A percentile compares a stretch with the other conserved stretches of the same genome.
Evolutionary conservation across 1,139 yeast species (phyloP).

Genomic region (Suhomyces kunorum): DNA sequence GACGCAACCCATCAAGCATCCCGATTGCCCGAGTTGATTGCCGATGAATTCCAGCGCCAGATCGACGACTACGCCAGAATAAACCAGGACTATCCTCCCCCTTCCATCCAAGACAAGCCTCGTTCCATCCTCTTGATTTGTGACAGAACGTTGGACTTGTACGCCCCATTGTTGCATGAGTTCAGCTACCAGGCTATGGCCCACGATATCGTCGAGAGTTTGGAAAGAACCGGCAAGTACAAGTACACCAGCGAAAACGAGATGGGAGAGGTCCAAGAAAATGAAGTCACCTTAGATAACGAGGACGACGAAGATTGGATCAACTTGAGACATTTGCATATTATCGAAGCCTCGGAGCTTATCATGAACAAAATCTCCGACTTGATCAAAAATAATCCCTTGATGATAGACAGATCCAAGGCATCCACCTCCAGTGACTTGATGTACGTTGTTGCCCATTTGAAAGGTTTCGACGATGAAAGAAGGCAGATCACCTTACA

Average conservation of each 20-base stretch:
- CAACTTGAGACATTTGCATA: conserved; percentile 71
- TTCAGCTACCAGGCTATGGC: conserved; percentile 95
- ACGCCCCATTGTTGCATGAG: conserved; percentile 86
- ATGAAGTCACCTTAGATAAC: conserved; percentile 44
- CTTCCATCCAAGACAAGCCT: conserved; percentile 55
- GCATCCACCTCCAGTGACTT: conserved; percentile 63
- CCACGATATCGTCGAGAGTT: conserved; percentile 62
- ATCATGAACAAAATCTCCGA: conserved; percentile 64
- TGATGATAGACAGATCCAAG: conserved; percentile 60
- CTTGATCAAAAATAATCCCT: conserved; percentile 71
- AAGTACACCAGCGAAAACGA: conserved; percentile 64
- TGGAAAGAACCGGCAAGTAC: conserved; percentile 57
- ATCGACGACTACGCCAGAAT: conserved; percentile 74
- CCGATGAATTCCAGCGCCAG: conserved; percentile 67
- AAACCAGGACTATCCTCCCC: conserved; percentile 65
- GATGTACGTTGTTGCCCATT: conserved; percentile 65
- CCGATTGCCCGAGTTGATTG: conserved; percentile 69
- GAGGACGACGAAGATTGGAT: conserved; percentile 80
- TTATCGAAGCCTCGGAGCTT: conserved; percentile 71
- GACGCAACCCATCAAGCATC: conserved; percentile 56
- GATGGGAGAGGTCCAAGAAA: conserved; percentile 50
- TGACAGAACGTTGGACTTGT: conserved; percentile 81
- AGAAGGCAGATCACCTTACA: conserved; percentile 62
- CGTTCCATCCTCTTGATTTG: conserved; percentile 74
- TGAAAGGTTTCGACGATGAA: conserved; percentile 68